Percentiles rank a stretch among this genome's conserved stretches.
Conservation (phyloP, 2,329 filamentous ascomycete species). For the Colletotrichum lentis region DNA sequence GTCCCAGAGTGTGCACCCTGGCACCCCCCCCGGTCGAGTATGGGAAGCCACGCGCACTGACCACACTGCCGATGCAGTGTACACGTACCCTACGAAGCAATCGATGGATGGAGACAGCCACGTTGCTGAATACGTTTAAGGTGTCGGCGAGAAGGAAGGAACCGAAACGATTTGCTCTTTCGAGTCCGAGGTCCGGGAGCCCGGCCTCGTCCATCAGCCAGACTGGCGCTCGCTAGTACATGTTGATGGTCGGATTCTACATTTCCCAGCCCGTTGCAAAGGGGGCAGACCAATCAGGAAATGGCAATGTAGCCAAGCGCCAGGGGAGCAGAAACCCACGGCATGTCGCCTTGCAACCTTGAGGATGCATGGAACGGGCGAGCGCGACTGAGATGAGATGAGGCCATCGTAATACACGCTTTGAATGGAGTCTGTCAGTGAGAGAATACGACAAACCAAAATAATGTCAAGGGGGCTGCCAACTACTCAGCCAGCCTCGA, state of each 20-base stretch:
- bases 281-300: slow-evolving; percentile 9
- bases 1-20: slow-evolving; percentile 18
- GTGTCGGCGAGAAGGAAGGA: slow-evolving; percentile 17
- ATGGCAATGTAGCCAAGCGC: slow-evolving; percentile 17
- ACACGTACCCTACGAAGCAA: slow-evolving; percentile 21
- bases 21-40: slow-evolving; percentile 31
- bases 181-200: background rate
- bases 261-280: background rate
- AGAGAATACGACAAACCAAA: background rate
- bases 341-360: slow-evolving; percentile 20
- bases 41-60: slow-evolving; percentile 25
- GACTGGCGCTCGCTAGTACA: background rate
- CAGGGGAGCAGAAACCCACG: slow-evolving; percentile 26
- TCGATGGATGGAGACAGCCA: slow-evolving; percentile 15
- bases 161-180: slow-evolving; percentile 11
- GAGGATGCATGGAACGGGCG: slow-evolving; percentile 22
- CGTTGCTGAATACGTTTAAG: slow-evolving; percentile 15
- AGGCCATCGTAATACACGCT: slow-evolving; percentile 29
- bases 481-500: background rate
- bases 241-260: background rate
- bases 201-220: background rate
- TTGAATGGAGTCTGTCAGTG: slow-evolving; percentile 1
- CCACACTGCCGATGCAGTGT: slow-evolving; percentile 19
- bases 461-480: background rate
- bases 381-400: slow-evolving; percentile 24